These are phyloP conservation scores for Neurospora sp. DNA, from an alignment of 495 filamentous ascomycete species.

Conservation along the genomic window DNA sequence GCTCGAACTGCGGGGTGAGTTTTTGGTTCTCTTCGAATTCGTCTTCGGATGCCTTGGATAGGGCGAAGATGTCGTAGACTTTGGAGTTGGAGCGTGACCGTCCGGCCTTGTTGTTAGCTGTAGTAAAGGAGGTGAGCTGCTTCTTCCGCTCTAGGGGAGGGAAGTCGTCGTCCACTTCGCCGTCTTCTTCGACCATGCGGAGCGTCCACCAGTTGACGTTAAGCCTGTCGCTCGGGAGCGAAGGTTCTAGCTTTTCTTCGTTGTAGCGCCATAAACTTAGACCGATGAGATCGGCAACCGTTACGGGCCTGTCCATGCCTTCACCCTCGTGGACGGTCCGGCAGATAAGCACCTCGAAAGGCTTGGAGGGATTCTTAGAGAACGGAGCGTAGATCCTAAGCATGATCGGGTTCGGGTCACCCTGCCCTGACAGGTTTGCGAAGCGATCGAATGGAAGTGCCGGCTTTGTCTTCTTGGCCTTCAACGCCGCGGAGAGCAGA, in stretches of 20 bases:
- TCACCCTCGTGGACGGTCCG: slow-evolving; percentile 66
- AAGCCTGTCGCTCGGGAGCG: slow-evolving; percentile 54
- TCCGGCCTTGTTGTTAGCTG: slow-evolving; percentile 68
- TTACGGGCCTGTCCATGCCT: slow-evolving; percentile 49
- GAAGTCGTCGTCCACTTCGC: slow-evolving; percentile 94
- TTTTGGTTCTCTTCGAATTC: slow-evolving; percentile 72
- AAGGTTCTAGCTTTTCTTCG: slow-evolving; percentile 68
- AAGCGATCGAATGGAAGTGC: slow-evolving; percentile 78
- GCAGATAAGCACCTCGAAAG: slow-evolving; percentile 69
- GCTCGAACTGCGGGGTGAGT: slow-evolving; percentile 60
- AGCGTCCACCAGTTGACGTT: slow-evolving; percentile 90
- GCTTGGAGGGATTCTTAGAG: slow-evolving; percentile 56
- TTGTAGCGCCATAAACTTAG: slow-evolving; percentile 78
- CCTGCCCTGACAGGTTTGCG: slow-evolving; percentile 76
- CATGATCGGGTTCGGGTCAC: slow-evolving; percentile 68
- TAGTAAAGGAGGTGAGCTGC: slow-evolving; percentile 75
- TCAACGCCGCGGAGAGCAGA: slow-evolving; percentile 55
- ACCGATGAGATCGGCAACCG: slow-evolving; percentile 84
- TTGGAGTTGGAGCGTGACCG: slow-evolving; percentile 67
- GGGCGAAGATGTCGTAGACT: slow-evolving; percentile 86
- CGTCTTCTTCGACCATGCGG: slow-evolving; percentile 78
- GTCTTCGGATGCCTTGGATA: slow-evolving; percentile 68
- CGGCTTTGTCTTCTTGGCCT: slow-evolving; percentile 68
- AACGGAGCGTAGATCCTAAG: slow-evolving; percentile 85
- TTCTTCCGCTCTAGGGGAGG: slow-evolving; percentile 72